Evolutionary conservation across 1,139 yeast species (phyloP).

Genomic region (Yamadazyma siamensis): DNA sequence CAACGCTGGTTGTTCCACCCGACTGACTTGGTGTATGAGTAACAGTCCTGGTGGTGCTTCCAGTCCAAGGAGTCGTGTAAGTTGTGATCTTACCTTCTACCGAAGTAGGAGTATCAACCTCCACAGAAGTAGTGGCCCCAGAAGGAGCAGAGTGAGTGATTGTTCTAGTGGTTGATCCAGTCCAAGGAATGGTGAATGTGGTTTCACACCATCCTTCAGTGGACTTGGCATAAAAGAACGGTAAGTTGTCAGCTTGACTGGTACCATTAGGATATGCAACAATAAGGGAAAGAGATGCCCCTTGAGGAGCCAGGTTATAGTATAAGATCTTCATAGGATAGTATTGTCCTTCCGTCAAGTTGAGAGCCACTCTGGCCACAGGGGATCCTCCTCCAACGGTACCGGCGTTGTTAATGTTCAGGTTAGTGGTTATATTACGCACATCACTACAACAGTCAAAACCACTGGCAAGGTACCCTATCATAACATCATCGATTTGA

Average conservation of each 20-base stretch:
- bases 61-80: conserved; percentile 1
- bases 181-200: too few species aligned
- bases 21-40: conserved; percentile 1
- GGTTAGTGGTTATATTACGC: background rate
- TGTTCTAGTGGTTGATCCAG: too few species aligned
- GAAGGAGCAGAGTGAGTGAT: background rate
- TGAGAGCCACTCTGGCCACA: background rate
- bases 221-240: too few species aligned
- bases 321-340: conserved; percentile 6
- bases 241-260: too few species aligned
- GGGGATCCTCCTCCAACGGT: background rate
- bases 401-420: background rate
- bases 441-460: conserved; percentile 20
- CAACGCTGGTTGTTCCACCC: background rate
- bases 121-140: background rate
- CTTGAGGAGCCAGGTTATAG: conserved; percentile 1
- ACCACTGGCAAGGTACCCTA: conserved; percentile 18
- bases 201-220: too few species aligned
- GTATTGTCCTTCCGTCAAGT: conserved; percentile 4
- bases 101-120: background rate
- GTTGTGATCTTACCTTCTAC: background rate
- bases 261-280: conserved; percentile 2
- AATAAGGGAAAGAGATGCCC: background rate
- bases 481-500: conserved; percentile 20
- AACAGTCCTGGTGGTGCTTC: conserved; percentile 1